Evolutionary conservation across 257 asterid genomes (phyloP).

Genomic region (Solanum pimpinellifolium): DNA sequence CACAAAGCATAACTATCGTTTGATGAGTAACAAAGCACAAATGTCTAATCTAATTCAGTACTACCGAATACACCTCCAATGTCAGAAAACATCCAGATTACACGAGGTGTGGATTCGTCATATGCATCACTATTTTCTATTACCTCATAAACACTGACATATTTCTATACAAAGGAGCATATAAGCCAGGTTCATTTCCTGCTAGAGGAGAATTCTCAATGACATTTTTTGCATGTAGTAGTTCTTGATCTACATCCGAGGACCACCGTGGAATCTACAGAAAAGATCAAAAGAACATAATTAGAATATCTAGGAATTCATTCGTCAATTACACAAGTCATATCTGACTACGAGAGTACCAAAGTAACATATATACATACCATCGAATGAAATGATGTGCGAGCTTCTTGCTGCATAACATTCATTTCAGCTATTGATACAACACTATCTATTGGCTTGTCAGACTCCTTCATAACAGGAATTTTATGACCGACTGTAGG

Average conservation of each 20-base stretch:
- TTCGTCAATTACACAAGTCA: neutral
- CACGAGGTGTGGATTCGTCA: neutral
- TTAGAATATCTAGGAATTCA: neutral
- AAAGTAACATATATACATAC: constrained; percentile 23
- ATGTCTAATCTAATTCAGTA: neutral
- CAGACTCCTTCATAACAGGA: constrained; percentile 8
- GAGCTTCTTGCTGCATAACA: constrained; percentile 36
- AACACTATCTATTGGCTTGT: constrained; percentile 10
- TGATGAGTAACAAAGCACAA: neutral
- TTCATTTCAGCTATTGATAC: constrained; percentile 62
- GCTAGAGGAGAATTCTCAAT: constrained; percentile 43
- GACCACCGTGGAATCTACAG: constrained; percentile 61
- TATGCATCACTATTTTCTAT: neutral
- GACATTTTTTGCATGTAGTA: constrained; percentile 31
- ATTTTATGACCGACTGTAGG: neutral
- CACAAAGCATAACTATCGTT: neutral
- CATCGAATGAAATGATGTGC: constrained; percentile 29
- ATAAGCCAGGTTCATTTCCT: constrained; percentile 34
- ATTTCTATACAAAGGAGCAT: constrained; percentile 59
- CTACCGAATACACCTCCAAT: neutral
- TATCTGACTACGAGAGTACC: neutral
- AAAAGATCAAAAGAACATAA: constrained; percentile 1
- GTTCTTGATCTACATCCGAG: constrained; percentile 47
- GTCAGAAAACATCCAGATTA: neutral
- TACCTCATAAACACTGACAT: constrained; percentile 72